Evolutionary conservation across 768 basidiomycete genomes (phyloP).

Genomic region (Lentinus brumalis): DNA sequence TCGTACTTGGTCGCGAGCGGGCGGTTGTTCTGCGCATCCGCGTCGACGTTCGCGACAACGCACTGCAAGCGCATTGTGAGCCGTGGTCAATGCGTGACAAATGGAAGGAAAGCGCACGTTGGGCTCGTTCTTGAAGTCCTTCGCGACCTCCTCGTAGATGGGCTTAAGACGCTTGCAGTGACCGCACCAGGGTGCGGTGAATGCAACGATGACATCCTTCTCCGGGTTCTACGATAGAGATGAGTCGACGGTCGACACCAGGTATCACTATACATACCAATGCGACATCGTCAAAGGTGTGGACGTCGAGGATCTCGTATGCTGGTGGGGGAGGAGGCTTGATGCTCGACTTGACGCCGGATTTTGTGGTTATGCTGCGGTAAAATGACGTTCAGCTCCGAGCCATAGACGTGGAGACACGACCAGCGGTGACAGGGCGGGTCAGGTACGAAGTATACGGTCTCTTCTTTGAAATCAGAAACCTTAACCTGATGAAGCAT

Average conservation of each 20-base stretch:
- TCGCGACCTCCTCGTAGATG: slow-evolving; percentile 81
- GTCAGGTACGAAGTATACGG: slow-evolving; percentile 8
- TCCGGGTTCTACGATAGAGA: slow-evolving; percentile 48
- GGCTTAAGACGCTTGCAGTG: slow-evolving; percentile 95
- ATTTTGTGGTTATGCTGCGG: slow-evolving; percentile 67
- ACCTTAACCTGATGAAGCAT: slow-evolving; percentile 21
- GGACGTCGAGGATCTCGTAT: slow-evolving; percentile 63
- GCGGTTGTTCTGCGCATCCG: slow-evolving; percentile 80
- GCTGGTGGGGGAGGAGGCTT: slow-evolving; percentile 81
- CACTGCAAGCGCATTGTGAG: slow-evolving; percentile 49
- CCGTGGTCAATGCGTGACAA: neutral
- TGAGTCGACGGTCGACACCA: neutral
- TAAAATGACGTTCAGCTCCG: neutral
- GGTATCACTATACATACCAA: slow-evolving; percentile 42
- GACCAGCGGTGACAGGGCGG: neutral
- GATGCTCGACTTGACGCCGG: slow-evolving; percentile 85
- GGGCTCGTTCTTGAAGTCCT: slow-evolving; percentile 74
- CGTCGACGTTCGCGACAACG: slow-evolving; percentile 88
- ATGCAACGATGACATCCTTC: slow-evolving; percentile 85
- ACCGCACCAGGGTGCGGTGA: slow-evolving; percentile 89
- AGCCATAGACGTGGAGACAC: neutral
- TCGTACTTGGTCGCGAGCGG: slow-evolving; percentile 70
- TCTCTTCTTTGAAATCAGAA: slow-evolving; percentile 18
- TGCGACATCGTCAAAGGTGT: slow-evolving; percentile 77
- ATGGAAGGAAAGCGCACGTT: slow-evolving; percentile 48